Evolutionary conservation across 2,329 filamentous ascomycete species (phyloP), one percentile per base, ranked within the genome.

Genomic region (Claviceps arundinis): DNA sequence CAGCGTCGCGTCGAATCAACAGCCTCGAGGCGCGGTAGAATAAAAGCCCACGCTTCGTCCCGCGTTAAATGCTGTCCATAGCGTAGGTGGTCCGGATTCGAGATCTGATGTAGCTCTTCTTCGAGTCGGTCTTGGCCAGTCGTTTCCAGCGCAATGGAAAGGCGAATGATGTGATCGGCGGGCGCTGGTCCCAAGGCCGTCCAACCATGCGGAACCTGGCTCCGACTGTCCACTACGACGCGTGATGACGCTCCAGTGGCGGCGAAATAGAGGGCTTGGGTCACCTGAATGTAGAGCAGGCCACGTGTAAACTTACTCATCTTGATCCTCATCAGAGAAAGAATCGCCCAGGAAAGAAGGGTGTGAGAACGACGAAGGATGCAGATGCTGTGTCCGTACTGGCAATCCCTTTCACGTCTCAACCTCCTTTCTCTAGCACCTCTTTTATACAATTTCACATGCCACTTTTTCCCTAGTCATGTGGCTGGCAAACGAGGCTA

Each of bases 21-120:
- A 0, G 73, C 67, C 3, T 65, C 60, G 8, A 61, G 58, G 14
- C 61, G 66, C 0, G 76, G 76, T 5, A 65, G 66, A 24, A 79
- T 67, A 56, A 79, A 69, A 9, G 68, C 65, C 51, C 73, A 70
- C 51, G 78, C 71, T 55, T 76, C 71, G 9, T 73, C 66, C 7
- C 72, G 69, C 16, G 67, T 64, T 56, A 77, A 69, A 56, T 78
- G 70, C 44, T 70, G 66, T 17, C 77, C 75, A 54, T 78, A 78
- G 17, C 65, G 68, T 1, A 60, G 52, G 52, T 73, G 67, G 4
- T 62, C 65, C 0, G 76, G 76, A 0, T 74, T 72, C 2, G 75
- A 76, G 56, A 78, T 70, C 22, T 73, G 66, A 44, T 70, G 56
- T 11, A 79, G 63, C 2, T 70, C 68, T 47, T 69, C 62, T 51